These are phyloP conservation scores for Aurinia saxatilis DNA, from an alignment of 345 rosid genomes.

Conservation along the genomic window DNA sequence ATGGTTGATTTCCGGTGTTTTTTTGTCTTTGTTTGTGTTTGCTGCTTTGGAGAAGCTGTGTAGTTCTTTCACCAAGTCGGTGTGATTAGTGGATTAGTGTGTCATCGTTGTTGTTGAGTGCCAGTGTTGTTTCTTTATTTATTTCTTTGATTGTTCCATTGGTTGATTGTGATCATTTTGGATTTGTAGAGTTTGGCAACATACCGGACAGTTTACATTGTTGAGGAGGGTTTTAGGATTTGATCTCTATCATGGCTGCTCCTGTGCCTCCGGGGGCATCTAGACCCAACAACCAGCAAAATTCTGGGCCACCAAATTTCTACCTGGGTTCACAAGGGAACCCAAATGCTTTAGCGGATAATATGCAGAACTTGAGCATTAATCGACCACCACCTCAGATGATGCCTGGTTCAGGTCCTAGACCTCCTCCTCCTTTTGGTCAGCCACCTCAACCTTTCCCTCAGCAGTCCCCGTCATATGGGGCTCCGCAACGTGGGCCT, in stretches of 20 bases:
- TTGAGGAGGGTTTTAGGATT: conserved; percentile 7
- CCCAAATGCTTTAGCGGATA: conserved; percentile 37
- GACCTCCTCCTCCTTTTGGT: conserved; percentile 55
- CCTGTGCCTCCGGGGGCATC: conserved; percentile 91
- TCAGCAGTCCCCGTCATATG: conserved; percentile 41
- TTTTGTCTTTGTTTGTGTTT: not conserved
- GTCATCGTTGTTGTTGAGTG: not conserved
- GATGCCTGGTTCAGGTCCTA: conserved; percentile 47
- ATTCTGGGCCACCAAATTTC: conserved; percentile 41
- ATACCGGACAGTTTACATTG: not conserved
- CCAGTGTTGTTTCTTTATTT: not conserved
- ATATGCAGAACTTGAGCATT: conserved; percentile 62
- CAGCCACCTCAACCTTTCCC: conserved; percentile 50
- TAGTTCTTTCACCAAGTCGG: not conserved
- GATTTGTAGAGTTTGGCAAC: conserved; percentile 18
- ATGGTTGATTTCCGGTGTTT: not conserved
- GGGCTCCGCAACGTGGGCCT: conserved; percentile 52
- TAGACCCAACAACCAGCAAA: conserved; percentile 43
- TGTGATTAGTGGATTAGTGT: not conserved
- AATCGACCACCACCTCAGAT: conserved; percentile 44
- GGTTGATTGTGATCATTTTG: conserved; percentile 10
- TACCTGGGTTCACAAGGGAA: conserved; percentile 41
- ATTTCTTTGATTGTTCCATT: not conserved
- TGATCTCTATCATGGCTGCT: conserved; percentile 50
- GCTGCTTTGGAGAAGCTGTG: not conserved